Conservation (phyloP, 1,284 basidiomycete genomes). For the Boletus smithii region DNA sequence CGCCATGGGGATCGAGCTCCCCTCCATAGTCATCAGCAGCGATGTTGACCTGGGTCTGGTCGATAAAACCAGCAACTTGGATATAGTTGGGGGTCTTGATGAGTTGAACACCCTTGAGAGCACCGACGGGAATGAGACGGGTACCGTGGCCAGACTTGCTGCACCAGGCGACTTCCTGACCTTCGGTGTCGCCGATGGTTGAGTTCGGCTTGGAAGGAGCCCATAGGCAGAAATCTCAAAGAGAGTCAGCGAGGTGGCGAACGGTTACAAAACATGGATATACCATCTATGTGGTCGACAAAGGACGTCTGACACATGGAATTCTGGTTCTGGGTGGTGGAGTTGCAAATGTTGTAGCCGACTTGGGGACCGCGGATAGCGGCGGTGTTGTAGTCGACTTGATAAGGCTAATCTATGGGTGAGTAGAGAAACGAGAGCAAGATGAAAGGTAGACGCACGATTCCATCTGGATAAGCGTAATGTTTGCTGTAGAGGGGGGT, state of each 20-base stretch:
- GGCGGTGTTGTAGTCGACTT: constrained; percentile 47
- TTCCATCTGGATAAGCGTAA: constrained; percentile 47
- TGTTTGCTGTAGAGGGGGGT: constrained; percentile 52
- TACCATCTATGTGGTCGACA: constrained; percentile 53
- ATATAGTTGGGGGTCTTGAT: constrained; percentile 48
- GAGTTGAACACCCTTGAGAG: constrained; percentile 36
- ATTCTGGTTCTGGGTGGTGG: constrained; percentile 57
- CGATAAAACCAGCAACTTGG: constrained; percentile 56
- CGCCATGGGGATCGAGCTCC: constrained; percentile 54
- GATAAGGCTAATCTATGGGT: constrained; percentile 47
- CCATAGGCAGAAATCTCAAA: constrained; percentile 54
- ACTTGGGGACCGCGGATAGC: constrained; percentile 54
- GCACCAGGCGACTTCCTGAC: constrained; percentile 69
- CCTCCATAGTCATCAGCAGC: constrained; percentile 47
- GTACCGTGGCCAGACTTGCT: constrained; percentile 41
- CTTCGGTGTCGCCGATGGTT: constrained; percentile 60
- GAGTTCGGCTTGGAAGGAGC: constrained; percentile 45
- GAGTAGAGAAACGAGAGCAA: background rate
- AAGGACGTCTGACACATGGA: constrained; percentile 66
- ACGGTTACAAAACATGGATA: background rate
- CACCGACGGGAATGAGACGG: constrained; percentile 40
- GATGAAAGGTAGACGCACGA: constrained; percentile 43
- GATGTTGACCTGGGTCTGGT: constrained; percentile 60
- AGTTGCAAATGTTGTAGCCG: constrained; percentile 71
- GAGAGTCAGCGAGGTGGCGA: background rate